phyloP scores from a whole-genome alignment of 2,329 filamentous ascomycete species.

The Aspergillus pseudoglaucus region DNA sequence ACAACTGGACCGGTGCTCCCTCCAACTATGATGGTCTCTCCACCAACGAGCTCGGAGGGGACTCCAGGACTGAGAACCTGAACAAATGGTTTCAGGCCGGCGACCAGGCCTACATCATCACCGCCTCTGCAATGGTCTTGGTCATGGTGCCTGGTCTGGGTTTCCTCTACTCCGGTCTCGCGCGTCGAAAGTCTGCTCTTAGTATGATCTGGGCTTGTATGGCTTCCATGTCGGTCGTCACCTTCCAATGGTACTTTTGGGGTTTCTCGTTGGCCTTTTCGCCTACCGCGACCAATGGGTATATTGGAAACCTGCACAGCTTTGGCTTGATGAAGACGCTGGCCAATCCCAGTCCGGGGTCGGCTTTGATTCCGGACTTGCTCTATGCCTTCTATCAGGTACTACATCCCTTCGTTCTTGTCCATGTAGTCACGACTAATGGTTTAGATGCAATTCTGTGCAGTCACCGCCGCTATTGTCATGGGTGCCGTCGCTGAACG shows the following conservation, averaged over 20 bases:
- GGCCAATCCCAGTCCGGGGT: conserved; percentile 77
- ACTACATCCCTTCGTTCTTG: conserved; percentile 18
- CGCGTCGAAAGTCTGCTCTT: conserved; percentile 93
- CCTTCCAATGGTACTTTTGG: conserved; percentile 99
- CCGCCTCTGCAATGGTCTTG: conserved; percentile 86
- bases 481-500: conserved; percentile 91
- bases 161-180: conserved; percentile 94
- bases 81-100: conserved; percentile 94
- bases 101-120: conserved; percentile 88
- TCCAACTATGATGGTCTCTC: conserved; percentile 40
- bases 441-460: conserved; percentile 88
- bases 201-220: conserved; percentile 97
- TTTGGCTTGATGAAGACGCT: conserved; percentile 84
- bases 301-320: conserved; percentile 83
- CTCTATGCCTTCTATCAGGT: conserved; percentile 93
- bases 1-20: conserved; percentile 44
- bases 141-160: conserved; percentile 95
- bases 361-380: conserved; percentile 78
- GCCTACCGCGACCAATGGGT: conserved; percentile 71
- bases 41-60: conserved; percentile 60
- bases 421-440: neutral
- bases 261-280: conserved; percentile 95
- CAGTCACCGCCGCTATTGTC: conserved; percentile 83
- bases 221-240: conserved; percentile 83
- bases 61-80: conserved; percentile 73